Percentiles rank a stretch among this genome's conserved stretches.
Evolutionary conservation across 768 basidiomycete species (phyloP).

Genomic region (Butyriboletus loyo): DNA sequence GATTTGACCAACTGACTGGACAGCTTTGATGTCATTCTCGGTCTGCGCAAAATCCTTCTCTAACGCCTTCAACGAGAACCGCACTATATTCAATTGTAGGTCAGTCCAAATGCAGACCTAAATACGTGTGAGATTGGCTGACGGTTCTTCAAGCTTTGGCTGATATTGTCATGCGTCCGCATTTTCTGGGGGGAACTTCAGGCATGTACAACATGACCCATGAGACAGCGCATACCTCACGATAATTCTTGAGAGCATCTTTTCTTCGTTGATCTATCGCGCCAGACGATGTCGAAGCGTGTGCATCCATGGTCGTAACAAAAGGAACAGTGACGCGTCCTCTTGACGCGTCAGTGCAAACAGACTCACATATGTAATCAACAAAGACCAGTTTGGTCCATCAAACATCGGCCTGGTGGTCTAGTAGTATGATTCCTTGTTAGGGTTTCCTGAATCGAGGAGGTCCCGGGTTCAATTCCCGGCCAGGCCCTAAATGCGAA

Average conservation of each 20-base stretch:
- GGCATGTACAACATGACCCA: neutral
- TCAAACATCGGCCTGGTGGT: conserved; percentile 41
- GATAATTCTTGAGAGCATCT: conserved; percentile 73
- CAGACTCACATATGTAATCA: neutral
- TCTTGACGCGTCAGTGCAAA: conserved; percentile 27
- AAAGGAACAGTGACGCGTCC: conserved; percentile 9
- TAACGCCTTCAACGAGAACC: conserved; percentile 85
- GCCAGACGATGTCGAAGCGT: conserved; percentile 50
- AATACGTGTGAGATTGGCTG: conserved; percentile 30
- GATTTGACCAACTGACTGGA: conserved; percentile 98
- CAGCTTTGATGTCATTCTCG: conserved; percentile 98
- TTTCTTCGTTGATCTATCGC: conserved; percentile 67
- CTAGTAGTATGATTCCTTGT: conserved; percentile 56
- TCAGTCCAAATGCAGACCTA: neutral
- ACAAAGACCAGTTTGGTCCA: rapidly evolving
- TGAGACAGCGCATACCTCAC: conserved; percentile 50
- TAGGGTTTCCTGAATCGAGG: conserved; percentile 47
- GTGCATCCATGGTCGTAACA: conserved; percentile 26
- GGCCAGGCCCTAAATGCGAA: conserved; percentile 42
- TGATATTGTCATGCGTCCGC: conserved; percentile 82
- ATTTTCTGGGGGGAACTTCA: conserved; percentile 70
- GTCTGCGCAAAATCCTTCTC: conserved; percentile 91
- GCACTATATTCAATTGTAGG: conserved; percentile 49
- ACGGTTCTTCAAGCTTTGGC: conserved; percentile 90
- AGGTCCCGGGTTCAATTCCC: conserved; percentile 63